Evolutionary conservation across 805 yeast genomes (phyloP).

Genomic region (Ogataea dorogensis): DNA sequence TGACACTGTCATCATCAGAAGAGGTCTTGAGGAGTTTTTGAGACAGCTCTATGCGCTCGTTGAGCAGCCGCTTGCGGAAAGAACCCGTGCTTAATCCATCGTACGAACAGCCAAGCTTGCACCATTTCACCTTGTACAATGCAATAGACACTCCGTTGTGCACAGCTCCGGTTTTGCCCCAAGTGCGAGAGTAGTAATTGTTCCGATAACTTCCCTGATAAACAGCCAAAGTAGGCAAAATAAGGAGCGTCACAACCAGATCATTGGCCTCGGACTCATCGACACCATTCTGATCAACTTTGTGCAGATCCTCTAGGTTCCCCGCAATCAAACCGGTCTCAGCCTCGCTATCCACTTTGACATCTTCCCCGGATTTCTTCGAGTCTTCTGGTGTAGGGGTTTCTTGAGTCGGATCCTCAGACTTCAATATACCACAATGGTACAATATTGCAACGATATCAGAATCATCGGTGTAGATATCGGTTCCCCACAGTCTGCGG

Average conservation of each 20-base stretch:
- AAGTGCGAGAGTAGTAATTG: slow-evolving; percentile 71
- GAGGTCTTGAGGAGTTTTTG: slow-evolving; percentile 7
- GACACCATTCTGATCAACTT: slow-evolving; percentile 34
- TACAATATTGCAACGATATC: slow-evolving; percentile 72
- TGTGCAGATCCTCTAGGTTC: slow-evolving; percentile 33
- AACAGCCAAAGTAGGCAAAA: slow-evolving; percentile 65
- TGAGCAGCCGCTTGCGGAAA: slow-evolving; percentile 23
- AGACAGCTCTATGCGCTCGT: slow-evolving; percentile 24
- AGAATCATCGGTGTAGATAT: slow-evolving; percentile 90
- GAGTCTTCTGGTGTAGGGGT: slow-evolving; percentile 3
- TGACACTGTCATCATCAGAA: slow-evolving; percentile 12
- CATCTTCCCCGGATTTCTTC: slow-evolving; percentile 3
- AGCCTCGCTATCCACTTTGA: slow-evolving; percentile 14
- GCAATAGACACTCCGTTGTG: slow-evolving; percentile 83
- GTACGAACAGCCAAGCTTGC: slow-evolving; percentile 26
- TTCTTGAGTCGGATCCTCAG: slow-evolving; percentile 29
- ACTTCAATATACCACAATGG: slow-evolving; percentile 67
- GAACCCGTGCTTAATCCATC: slow-evolving; percentile 17
- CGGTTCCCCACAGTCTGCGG: slow-evolving; percentile 83
- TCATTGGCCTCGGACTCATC: slow-evolving; percentile 40
- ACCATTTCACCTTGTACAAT: slow-evolving; percentile 56
- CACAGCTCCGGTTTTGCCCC: slow-evolving; percentile 44
- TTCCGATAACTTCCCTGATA: slow-evolving; percentile 68
- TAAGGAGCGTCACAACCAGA: slow-evolving; percentile 52
- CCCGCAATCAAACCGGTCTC: slow-evolving; percentile 39